Percentiles rank a stretch among this genome's conserved stretches.
These are phyloP conservation scores for Suhomyces xylopsoci DNA, from an alignment of 805 yeast species.

Conservation along the genomic window DNA sequence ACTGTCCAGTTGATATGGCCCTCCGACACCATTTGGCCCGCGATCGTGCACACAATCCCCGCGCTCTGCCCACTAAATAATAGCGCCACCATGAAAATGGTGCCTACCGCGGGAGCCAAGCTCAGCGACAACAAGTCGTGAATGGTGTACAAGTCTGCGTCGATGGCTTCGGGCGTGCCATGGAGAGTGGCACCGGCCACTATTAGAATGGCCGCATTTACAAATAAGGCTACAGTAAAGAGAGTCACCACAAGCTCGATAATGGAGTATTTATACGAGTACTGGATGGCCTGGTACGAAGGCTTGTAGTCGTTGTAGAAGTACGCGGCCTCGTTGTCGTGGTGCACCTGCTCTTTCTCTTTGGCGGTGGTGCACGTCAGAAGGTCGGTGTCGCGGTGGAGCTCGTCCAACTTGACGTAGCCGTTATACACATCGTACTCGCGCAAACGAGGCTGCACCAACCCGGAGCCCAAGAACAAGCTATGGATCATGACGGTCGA, in stretches of 20 bases:
- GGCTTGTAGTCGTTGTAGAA: slow-evolving; percentile 58
- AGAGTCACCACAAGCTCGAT: slow-evolving; percentile 68
- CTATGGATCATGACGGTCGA: slow-evolving; percentile 54
- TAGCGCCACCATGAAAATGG: slow-evolving; percentile 79
- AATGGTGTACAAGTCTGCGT: slow-evolving; percentile 80
- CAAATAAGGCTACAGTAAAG: slow-evolving; percentile 78
- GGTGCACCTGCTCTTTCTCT: not conserved
- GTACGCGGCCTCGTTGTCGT: slow-evolving; percentile 23
- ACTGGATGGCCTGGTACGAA: slow-evolving; percentile 64
- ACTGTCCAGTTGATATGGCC: slow-evolving; percentile 84
- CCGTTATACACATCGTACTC: slow-evolving; percentile 43
- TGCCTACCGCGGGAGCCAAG: slow-evolving; percentile 76
- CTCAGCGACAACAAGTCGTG: slow-evolving; percentile 57
- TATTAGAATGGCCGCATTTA: slow-evolving; percentile 77
- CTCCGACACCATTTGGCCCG: slow-evolving; percentile 90
- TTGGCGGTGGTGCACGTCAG: not conserved
- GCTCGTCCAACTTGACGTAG: slow-evolving; percentile 21
- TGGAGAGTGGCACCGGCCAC: slow-evolving; percentile 79
- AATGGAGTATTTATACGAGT: slow-evolving; percentile 70
- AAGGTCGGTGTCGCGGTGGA: slow-evolving; percentile 4
- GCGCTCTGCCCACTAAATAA: slow-evolving; percentile 87
- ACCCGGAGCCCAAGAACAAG: slow-evolving; percentile 46
- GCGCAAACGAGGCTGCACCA: slow-evolving; percentile 47
- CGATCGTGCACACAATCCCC: slow-evolving; percentile 88
- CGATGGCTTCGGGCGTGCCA: slow-evolving; percentile 58